These are phyloP conservation scores for Amanita polypyramis DNA, from an alignment of 768 basidiomycete genomes.

Conservation along the genomic window DNA sequence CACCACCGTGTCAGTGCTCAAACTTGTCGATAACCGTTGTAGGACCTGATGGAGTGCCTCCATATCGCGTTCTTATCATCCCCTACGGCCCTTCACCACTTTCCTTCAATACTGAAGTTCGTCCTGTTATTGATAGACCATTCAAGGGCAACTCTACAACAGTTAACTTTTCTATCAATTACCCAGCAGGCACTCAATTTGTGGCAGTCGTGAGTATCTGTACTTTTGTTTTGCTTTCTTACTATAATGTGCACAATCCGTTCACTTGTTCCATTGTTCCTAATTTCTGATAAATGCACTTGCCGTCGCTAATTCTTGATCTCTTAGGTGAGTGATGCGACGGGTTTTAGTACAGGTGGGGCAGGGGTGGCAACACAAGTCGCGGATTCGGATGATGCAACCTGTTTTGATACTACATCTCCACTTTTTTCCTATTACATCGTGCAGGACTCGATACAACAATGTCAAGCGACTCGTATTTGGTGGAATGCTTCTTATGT, in stretches of 20 bases:
- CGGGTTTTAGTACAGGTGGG: slow-evolving; percentile 58
- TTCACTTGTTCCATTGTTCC: slow-evolving; percentile 2
- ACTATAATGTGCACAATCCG: too few species aligned
- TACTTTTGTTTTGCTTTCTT: neutral
- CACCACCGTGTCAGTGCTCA: slow-evolving; percentile 52
- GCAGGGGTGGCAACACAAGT: slow-evolving; percentile 60
- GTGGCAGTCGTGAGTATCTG: slow-evolving; percentile 61
- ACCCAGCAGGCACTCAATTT: slow-evolving; percentile 59
- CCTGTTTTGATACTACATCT: slow-evolving; percentile 47
- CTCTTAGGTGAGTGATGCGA: slow-evolving; percentile 24
- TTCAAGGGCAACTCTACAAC: slow-evolving; percentile 34
- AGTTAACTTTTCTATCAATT: slow-evolving; percentile 50
- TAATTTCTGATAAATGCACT: neutral
- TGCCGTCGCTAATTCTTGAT: neutral
- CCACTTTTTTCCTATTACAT: slow-evolving; percentile 53
- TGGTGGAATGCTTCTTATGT: slow-evolving; percentile 49
- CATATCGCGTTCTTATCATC: slow-evolving; percentile 56
- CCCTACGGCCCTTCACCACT: slow-evolving; percentile 59
- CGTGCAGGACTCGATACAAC: slow-evolving; percentile 48
- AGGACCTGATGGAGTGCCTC: slow-evolving; percentile 49
- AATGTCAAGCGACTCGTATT: slow-evolving; percentile 54
- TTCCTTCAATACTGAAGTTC: slow-evolving; percentile 49
- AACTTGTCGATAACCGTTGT: slow-evolving; percentile 46
- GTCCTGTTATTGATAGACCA: slow-evolving; percentile 43
- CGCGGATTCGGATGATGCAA: slow-evolving; percentile 33